phyloP scores from a whole-genome alignment of 306 rosid species.

The Urtica urens region DNA sequence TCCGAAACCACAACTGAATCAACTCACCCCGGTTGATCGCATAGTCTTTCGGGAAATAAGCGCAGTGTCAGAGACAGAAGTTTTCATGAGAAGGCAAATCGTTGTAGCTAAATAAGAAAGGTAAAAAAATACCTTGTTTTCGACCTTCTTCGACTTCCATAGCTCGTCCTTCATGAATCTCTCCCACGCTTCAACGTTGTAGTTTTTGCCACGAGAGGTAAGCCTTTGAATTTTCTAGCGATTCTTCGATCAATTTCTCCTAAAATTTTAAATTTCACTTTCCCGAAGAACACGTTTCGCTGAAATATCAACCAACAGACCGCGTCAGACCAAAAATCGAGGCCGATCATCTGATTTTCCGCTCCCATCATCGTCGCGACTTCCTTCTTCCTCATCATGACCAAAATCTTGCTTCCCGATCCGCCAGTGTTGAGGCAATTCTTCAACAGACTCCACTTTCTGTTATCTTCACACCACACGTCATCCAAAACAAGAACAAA shows the following conservation, averaged over 20 bases:
- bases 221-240: not conserved
- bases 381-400: not conserved
- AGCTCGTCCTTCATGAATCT: not conserved
- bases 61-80: not conserved
- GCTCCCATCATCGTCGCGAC: slow-evolving; percentile 5
- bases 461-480: slow-evolving; percentile 3
- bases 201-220: slow-evolving; percentile 5
- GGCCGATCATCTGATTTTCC: not conserved
- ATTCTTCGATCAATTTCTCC: not conserved
- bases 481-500: slow-evolving; percentile 15
- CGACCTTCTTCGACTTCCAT: not conserved
- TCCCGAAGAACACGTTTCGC: not conserved
- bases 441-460: not conserved
- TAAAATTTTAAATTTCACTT: not conserved
- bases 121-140: not conserved
- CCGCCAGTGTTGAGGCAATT: not conserved
- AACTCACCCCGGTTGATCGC: not conserved
- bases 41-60: not conserved
- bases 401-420: not conserved
- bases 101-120: not conserved
- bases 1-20: not conserved
- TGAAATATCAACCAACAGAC: not conserved
- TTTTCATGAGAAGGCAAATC: not conserved
- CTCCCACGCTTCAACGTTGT: not conserved
- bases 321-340: not conserved